A percentile compares a stretch with the other conserved stretches of the same genome.
phyloP scores from a whole-genome alignment of 1,284 basidiomycete species.

The Cryptococcus sp. region DNA sequence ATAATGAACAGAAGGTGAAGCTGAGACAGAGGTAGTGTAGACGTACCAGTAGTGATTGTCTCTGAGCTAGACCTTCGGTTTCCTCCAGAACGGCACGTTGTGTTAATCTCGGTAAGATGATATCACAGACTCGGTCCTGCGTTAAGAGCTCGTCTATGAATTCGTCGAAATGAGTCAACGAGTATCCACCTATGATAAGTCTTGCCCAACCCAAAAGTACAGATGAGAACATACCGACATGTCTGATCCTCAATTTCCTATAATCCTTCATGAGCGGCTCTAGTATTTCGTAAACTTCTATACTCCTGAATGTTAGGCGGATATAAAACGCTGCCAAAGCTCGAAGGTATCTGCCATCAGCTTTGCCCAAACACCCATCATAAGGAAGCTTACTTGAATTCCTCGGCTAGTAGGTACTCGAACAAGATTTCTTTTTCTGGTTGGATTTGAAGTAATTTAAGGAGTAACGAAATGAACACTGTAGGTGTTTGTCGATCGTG shows the following conservation, averaged over 20 bases:
- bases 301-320: slow-evolving; percentile 83
- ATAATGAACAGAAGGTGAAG: neutral
- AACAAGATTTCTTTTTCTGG: slow-evolving; percentile 94
- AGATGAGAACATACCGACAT: slow-evolving; percentile 62
- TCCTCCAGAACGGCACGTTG: slow-evolving; percentile 87
- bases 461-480: slow-evolving; percentile 81
- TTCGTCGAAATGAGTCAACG: slow-evolving; percentile 84
- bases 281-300: slow-evolving; percentile 86
- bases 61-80: slow-evolving; percentile 75
- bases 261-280: slow-evolving; percentile 94
- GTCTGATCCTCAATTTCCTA: slow-evolving; percentile 75
- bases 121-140: slow-evolving; percentile 92
- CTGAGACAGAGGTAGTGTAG: no score
- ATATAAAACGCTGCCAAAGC: slow-evolving; percentile 92
- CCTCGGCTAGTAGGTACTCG: slow-evolving; percentile 90
- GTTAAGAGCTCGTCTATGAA: slow-evolving; percentile 80
- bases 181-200: slow-evolving; percentile 62
- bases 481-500: slow-evolving; percentile 85
- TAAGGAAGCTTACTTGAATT: slow-evolving; percentile 81
- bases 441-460: slow-evolving; percentile 94
- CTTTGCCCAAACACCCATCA: neutral
- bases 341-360: slow-evolving; percentile 69
- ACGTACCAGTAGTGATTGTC: slow-evolving; percentile 26
- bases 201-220: neutral
- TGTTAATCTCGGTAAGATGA: slow-evolving; percentile 85